A percentile compares a stretch with the other conserved stretches of the same genome.
Evolutionary conservation across 2,329 filamentous ascomycete species (phyloP).

Genomic region (Fusarium xyrophilum): DNA sequence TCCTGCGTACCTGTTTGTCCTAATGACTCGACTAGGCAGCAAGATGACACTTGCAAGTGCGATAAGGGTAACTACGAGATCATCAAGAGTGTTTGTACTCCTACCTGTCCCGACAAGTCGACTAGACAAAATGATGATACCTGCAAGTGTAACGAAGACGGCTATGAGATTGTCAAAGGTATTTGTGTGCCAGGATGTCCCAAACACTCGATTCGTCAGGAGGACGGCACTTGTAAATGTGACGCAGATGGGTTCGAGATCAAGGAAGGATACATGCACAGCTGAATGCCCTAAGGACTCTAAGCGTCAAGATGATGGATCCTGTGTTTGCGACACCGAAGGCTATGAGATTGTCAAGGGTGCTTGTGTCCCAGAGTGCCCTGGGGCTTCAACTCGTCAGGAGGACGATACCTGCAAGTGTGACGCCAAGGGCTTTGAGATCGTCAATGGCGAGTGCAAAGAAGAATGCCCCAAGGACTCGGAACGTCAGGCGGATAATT

Average conservation of each 20-base stretch:
- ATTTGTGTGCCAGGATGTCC: neutral
- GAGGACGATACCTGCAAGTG: neutral
- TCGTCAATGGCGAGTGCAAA: neutral
- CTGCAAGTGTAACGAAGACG: neutral
- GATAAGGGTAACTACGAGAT: neutral
- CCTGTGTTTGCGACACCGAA: neutral
- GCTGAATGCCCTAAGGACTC: neutral
- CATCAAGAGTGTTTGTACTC: neutral
- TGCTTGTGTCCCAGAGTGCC: accelerated
- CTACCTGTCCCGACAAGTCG: neutral
- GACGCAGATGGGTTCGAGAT: neutral
- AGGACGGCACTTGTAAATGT: neutral
- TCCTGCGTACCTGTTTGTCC: neutral
- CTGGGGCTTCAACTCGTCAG: neutral
- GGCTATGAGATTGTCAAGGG: neutral
- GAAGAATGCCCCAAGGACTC: neutral
- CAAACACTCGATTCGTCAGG: accelerated
- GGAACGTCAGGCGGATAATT: neutral
- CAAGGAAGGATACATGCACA: neutral
- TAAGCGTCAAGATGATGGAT: accelerated
- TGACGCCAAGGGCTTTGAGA: neutral
- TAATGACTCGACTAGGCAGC: accelerated
- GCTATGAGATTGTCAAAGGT: neutral
- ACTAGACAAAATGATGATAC: neutral
- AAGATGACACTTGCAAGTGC: neutral